These are phyloP conservation scores for Salix exigua DNA, from an alignment of 345 rosid species.

Conservation along the genomic window DNA sequence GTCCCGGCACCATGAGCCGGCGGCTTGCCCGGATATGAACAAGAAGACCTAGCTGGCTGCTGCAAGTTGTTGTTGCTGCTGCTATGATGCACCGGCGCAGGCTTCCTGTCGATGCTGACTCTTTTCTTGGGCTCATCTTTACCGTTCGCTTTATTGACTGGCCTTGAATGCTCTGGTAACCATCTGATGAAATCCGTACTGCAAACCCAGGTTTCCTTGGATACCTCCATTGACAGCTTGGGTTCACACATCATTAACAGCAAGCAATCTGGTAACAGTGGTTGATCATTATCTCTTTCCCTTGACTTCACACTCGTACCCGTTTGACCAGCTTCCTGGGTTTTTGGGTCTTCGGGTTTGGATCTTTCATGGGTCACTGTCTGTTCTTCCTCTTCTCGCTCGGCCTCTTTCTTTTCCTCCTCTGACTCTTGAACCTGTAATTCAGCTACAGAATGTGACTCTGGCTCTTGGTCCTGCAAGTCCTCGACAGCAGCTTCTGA, in stretches of 20 bases:
- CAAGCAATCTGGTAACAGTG: constrained; percentile 70
- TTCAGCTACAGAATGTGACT: not conserved
- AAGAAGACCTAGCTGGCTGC: constrained; percentile 50
- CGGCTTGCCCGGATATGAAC: constrained; percentile 58
- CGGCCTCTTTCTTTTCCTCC: not conserved
- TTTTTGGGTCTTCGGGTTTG: constrained; percentile 21
- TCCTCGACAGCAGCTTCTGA: not conserved
- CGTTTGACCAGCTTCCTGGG: constrained; percentile 32
- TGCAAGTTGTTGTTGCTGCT: not conserved
- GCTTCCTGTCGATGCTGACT: constrained; percentile 34
- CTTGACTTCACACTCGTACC: constrained; percentile 37
- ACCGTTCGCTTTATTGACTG: constrained; percentile 27
- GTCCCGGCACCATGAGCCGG: constrained; percentile 21
- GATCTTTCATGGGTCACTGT: constrained; percentile 31
- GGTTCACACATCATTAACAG: constrained; percentile 95
- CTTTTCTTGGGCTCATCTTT: constrained; percentile 46
- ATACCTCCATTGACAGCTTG: constrained; percentile 95
- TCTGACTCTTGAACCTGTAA: not conserved
- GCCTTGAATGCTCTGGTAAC: constrained; percentile 41
- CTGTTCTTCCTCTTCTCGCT: not conserved
- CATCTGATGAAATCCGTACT: constrained; percentile 78
- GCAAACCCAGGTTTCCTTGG: constrained; percentile 95
- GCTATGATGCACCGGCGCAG: constrained; percentile 27
- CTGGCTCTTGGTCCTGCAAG: not conserved
- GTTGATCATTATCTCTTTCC: constrained; percentile 29